These are phyloP conservation scores for Lachnum nothofagi DNA, from an alignment of 2,329 filamentous ascomycete species.

Conservation along the genomic window DNA sequence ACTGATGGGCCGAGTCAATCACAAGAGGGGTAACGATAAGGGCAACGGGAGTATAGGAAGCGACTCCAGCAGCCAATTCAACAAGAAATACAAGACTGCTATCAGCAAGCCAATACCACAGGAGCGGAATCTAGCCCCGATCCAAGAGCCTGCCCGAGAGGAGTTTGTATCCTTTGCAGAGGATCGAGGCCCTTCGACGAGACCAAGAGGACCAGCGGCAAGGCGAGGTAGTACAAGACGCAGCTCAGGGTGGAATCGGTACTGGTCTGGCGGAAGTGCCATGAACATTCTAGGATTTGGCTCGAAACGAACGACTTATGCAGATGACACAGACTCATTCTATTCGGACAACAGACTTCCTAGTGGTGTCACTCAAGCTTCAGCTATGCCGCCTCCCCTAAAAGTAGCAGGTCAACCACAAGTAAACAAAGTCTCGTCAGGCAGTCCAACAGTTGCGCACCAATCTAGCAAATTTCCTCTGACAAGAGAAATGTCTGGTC, in stretches of 20 bases:
- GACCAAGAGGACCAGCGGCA: constrained; percentile 12
- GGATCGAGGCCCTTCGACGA: constrained; percentile 10
- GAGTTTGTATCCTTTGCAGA: constrained; percentile 35
- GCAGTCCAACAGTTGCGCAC: constrained; percentile 64
- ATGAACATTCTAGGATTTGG: constrained; percentile 61
- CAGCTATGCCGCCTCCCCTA: constrained; percentile 65
- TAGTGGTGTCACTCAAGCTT: constrained; percentile 55
- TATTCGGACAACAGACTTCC: constrained; percentile 43
- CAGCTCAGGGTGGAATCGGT: constrained; percentile 72
- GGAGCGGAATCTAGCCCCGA: constrained; percentile 26
- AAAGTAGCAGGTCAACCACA: constrained; percentile 52
- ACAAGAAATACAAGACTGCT: constrained; percentile 56
- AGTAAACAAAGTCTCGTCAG: constrained; percentile 60
- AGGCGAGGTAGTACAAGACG: constrained; percentile 33
- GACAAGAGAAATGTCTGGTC: constrained; percentile 55
- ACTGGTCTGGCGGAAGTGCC: constrained; percentile 70
- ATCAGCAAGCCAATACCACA: constrained; percentile 58
- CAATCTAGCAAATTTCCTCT: constrained; percentile 42
- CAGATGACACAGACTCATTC: constrained; percentile 47
- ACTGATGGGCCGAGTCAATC: constrained; percentile 56
- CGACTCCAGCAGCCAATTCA: constrained; percentile 53
- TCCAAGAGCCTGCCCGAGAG: constrained; percentile 31
- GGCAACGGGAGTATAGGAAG: constrained; percentile 55
- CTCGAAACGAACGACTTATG: constrained; percentile 38
- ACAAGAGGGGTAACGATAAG: constrained; percentile 40